Base-by-base conservation (phyloP, 495 filamentous ascomycete genomes). In the Xylaria telfairii region DNA sequence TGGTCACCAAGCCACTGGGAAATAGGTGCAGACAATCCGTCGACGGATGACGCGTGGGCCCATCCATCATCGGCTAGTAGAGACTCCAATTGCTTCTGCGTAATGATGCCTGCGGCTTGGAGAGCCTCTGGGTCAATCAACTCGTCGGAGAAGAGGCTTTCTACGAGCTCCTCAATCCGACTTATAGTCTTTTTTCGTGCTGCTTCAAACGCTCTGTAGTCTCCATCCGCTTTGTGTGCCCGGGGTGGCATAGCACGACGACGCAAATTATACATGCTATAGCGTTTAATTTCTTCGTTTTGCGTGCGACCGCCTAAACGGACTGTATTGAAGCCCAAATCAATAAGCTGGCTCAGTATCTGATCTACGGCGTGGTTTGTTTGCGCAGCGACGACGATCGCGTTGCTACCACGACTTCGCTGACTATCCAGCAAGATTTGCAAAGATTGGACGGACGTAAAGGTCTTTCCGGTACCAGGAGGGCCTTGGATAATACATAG, bases 361-460 rank as follows among this genome's bases (percentile, higher is more conserved):
- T 97, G 96, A 73, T 98, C 95, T 0, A 98, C 79, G 0, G 96
- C 95, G 79, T 99, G 94, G 70, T 99, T 99, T 3, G 95, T 98
- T 72, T 98, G 92, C 30, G 93, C 92, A 0, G 93, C 85, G 7
- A 97, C 82, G 28, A 97, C 84, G 42, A 97, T 90, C 3, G 81
- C 79, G 12, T 80, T 79, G 30, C 57, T 47, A 10, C 81, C 81
- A 1, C 75, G 67, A 37, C 57, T 3, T n/a, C 70, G 68, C 82
- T 89, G 86, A 66, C 92, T 93, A 1, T 83, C 76, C 0, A 97
- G 80, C 62, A 97, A 77, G 4, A 91, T 82, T 54, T 87, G 89
- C 37, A 98, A 76, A 1, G 92, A 92, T 47, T 88, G 77, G 0
- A 95, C 86, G 0, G 93, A 95, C 0, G 93, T 89, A 71, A 89